These are phyloP conservation scores for Chimonanthus praecox DNA, from an alignment of 164 flowering plant species.

Conservation along the genomic window DNA sequence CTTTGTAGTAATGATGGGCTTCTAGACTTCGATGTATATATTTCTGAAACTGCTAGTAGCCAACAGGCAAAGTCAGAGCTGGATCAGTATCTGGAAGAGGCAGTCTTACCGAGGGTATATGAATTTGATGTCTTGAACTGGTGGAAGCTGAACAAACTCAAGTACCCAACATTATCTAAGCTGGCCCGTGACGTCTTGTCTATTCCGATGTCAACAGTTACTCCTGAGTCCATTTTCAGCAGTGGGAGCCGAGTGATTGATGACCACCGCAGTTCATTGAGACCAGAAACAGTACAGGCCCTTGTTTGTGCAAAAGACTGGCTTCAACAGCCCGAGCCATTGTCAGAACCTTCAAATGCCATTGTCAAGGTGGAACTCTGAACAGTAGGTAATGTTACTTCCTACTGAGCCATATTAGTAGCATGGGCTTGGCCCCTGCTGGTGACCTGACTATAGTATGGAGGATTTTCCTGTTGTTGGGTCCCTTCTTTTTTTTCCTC, in stretches of 20 bases:
- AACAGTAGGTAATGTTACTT: not conserved
- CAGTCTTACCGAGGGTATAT: conserved; percentile 58
- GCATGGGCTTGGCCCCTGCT: not conserved
- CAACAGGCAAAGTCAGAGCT: conserved; percentile 71
- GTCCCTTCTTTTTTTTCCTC: not conserved
- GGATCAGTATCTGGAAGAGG: conserved; percentile 86
- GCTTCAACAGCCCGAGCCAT: conserved; percentile 34
- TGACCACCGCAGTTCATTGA: conserved; percentile 50
- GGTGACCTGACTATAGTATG: not conserved
- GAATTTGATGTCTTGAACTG: conserved; percentile 79
- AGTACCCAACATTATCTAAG: conserved; percentile 79
- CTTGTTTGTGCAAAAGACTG: conserved; percentile 86
- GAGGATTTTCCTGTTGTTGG: not conserved
- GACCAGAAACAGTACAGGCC: conserved; percentile 83
- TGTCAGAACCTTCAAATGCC: conserved; percentile 24
- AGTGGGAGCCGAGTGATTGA: conserved; percentile 48
- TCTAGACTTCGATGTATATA: conserved; percentile 69
- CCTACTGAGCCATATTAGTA: not conserved
- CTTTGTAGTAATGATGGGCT: conserved; percentile 43
- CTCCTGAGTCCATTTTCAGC: conserved; percentile 52
- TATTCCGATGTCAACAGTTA: conserved; percentile 50
- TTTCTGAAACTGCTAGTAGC: conserved; percentile 54
- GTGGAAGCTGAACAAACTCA: conserved; percentile 79
- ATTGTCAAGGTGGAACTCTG: conserved; percentile 44
- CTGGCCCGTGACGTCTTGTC: conserved; percentile 89